These are phyloP conservation scores for Rhodocollybia butyracea DNA, from an alignment of 768 basidiomycete genomes.

Conservation along the genomic window DNA sequence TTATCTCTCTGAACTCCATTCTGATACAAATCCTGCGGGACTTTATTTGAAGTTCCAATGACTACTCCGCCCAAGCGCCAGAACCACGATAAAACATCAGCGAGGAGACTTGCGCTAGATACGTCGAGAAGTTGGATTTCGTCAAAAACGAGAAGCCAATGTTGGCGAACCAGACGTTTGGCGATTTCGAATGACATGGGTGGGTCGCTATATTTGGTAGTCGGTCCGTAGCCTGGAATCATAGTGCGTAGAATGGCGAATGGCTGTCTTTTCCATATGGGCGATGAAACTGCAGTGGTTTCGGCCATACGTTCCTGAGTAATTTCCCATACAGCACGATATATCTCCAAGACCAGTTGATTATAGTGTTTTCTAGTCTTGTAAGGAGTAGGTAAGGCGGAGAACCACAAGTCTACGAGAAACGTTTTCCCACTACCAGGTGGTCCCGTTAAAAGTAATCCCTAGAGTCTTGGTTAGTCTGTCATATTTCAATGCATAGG, in stretches of 20 bases:
- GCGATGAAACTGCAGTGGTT: not conserved
- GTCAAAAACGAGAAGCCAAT: conserved; percentile 55
- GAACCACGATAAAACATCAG: conserved; percentile 56
- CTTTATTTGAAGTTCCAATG: conserved; percentile 45
- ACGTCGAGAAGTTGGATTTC: conserved; percentile 61
- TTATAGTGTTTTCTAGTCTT: conserved; percentile 59
- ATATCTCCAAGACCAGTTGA: conserved; percentile 52
- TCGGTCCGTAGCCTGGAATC: not conserved
- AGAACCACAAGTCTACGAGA: conserved; percentile 53
- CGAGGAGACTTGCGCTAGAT: conserved; percentile 48
- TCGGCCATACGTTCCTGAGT: conserved; percentile 36
- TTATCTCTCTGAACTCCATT: conserved; percentile 56
- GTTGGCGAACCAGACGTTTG: conserved; percentile 37
- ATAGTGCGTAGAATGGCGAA: conserved; percentile 12
- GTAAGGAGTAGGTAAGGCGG: conserved; percentile 46
- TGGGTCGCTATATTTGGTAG: conserved; percentile 19
- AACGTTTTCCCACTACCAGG: conserved; percentile 55
- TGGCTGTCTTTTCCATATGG: conserved; percentile 20
- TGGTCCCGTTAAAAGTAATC: conserved; percentile 47
- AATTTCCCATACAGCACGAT: conserved; percentile 51
- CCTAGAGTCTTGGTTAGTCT: conserved; percentile 24
- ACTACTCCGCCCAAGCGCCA: conserved; percentile 63
- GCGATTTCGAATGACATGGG: conserved; percentile 46
- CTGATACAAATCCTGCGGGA: conserved; percentile 52
- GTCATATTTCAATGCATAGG: not conserved